These are phyloP conservation scores for Kurtzmaniella quercitrusa DNA, from an alignment of 1,139 yeast genomes.

Conservation along the genomic window DNA sequence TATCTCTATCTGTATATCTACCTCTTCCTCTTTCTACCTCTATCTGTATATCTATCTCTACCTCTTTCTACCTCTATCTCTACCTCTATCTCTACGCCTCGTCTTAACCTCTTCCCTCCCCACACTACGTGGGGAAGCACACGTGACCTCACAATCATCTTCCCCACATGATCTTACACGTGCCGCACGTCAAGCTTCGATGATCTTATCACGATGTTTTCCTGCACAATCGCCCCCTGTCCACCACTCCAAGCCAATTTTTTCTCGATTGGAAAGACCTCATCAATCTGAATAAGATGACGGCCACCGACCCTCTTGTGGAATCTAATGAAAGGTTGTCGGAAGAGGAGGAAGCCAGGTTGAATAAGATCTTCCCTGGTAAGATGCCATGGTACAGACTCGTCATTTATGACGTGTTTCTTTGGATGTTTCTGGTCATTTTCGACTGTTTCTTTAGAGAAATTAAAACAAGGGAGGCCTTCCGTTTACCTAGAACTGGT, in stretches of 20 bases:
- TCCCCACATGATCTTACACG: neutral
- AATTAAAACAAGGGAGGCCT: conserved; percentile 87
- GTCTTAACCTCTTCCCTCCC: neutral
- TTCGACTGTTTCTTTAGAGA: conserved; percentile 76
- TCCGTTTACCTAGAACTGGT: conserved; percentile 75
- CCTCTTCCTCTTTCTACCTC: no score
- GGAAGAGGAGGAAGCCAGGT: neutral
- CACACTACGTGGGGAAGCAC: neutral
- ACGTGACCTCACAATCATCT: neutral
- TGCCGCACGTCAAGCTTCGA: neutral
- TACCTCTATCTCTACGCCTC: no score
- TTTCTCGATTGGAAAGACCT: neutral
- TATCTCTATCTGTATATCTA: no score
- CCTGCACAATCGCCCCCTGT: neutral
- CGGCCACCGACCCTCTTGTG: neutral
- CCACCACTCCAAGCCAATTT: neutral
- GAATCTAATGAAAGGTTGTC: neutral
- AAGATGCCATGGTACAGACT: conserved; percentile 29
- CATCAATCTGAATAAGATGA: neutral
- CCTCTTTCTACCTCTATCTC: no score
- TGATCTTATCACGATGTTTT: neutral
- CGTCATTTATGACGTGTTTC: conserved; percentile 42
- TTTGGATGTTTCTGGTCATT: conserved; percentile 44
- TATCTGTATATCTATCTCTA: no score
- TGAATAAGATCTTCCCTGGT: conserved; percentile 4